phyloP scores from a whole-genome alignment of 345 rosid species.

The Brassica carinata region DNA sequence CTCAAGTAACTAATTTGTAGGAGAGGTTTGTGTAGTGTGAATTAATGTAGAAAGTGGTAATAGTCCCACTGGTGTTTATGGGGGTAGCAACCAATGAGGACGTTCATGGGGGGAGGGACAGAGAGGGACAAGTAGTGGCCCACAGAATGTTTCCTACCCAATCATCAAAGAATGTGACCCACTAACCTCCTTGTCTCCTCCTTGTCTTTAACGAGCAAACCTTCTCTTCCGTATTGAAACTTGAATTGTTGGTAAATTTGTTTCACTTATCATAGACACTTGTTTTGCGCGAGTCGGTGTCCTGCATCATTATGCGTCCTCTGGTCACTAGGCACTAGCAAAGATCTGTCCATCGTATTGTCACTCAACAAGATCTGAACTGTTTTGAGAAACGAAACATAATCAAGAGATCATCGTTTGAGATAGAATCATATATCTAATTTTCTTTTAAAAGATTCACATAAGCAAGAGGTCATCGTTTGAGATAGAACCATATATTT shows the following conservation, averaged over 20 bases:
- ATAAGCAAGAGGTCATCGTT: conserved; percentile 23
- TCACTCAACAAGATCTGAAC: conserved; percentile 3
- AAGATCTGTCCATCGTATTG: background rate
- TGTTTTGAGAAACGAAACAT: conserved; percentile 4
- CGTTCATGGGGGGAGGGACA: conserved; percentile 38
- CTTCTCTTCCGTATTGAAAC: conserved; percentile 32
- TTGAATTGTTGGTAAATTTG: conserved; percentile 38
- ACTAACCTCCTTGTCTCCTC: conserved; percentile 40
- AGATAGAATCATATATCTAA: conserved; percentile 4
- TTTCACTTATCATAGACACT: conserved; percentile 39
- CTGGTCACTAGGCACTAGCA: background rate
- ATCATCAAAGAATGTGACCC: conserved; percentile 53
- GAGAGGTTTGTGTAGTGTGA: conserved; percentile 31
- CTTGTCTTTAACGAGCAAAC: conserved; percentile 8
- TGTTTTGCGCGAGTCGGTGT: conserved; percentile 20
- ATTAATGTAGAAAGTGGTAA: conserved; percentile 32
- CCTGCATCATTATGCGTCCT: conserved; percentile 32
- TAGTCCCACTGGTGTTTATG: conserved; percentile 20
- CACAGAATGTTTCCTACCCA: conserved; percentile 55
- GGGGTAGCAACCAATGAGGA: conserved; percentile 25
- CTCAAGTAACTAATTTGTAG: background rate
- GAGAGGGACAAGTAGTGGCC: conserved; percentile 55
- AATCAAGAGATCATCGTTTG: conserved; percentile 20
- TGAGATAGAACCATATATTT: conserved; percentile 7
- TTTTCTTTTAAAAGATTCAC: background rate